phyloP scores from a whole-genome alignment of 1,284 basidiomycete species.

The Pseudozyma tsukubaensis region DNA sequence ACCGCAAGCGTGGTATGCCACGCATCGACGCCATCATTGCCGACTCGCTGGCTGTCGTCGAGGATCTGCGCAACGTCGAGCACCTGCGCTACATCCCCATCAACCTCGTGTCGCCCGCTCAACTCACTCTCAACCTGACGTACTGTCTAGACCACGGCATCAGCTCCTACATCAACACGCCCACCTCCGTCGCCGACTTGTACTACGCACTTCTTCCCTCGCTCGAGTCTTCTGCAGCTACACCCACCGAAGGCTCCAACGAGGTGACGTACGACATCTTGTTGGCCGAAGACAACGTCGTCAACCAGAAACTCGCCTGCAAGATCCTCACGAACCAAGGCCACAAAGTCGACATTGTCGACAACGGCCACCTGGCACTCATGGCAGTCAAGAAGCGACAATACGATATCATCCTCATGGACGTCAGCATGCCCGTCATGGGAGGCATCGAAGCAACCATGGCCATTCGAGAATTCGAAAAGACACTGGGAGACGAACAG shows the following conservation, averaged over 20 bases:
- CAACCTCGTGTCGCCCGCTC: constrained; percentile 80
- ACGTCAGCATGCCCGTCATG: constrained; percentile 78
- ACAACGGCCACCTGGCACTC: constrained; percentile 92
- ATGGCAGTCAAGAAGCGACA: constrained; percentile 85
- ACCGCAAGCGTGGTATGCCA: constrained; percentile 81
- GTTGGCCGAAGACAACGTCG: constrained; percentile 97
- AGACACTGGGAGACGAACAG: constrained; percentile 77
- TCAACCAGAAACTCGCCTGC: constrained; percentile 96
- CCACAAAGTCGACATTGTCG: constrained; percentile 94
- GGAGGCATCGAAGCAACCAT: constrained; percentile 75
- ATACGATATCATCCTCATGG: constrained; percentile 82
- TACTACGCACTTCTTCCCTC: constrained; percentile 92
- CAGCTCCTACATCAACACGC: constrained; percentile 89
- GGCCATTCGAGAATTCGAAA: constrained; percentile 80
- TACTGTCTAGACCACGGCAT: constrained; percentile 89
- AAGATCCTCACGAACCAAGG: constrained; percentile 98
- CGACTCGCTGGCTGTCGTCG: constrained; percentile 86
- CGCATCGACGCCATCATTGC: constrained; percentile 96
- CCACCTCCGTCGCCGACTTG: constrained; percentile 87
- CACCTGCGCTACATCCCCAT: constrained; percentile 96
- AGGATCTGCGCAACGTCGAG: constrained; percentile 89
- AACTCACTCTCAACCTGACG: constrained; percentile 67
- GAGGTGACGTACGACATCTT: constrained; percentile 91
- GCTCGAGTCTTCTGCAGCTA: constrained; percentile 89
- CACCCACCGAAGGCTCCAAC: constrained; percentile 79